A percentile compares a stretch with the other conserved stretches of the same genome.
These are phyloP conservation scores for Meyerozyma smithsonii DNA, from an alignment of 1,139 yeast genomes.

Conservation along the genomic window DNA sequence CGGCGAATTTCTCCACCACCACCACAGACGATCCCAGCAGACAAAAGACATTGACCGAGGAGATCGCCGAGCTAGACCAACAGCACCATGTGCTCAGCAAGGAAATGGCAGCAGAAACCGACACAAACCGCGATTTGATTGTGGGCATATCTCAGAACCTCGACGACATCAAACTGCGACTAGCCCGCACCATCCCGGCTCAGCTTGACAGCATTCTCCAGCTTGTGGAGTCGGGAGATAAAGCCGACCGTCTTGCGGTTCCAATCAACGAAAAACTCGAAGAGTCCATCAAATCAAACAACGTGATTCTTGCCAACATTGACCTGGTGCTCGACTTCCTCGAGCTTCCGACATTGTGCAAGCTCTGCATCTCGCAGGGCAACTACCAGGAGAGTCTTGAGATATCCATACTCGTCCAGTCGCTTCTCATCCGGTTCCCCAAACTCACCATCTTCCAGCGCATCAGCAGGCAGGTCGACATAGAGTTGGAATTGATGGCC, in stretches of 20 bases:
- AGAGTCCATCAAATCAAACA: constrained; percentile 21
- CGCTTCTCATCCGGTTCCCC: constrained; percentile 67
- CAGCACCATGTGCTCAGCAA: constrained; percentile 26
- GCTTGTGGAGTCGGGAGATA: constrained; percentile 1
- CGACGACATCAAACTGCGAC: constrained; percentile 2
- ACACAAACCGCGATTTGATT: constrained; percentile 35
- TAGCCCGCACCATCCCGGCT: constrained; percentile 1
- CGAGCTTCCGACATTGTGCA: constrained; percentile 77
- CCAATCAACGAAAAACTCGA: constrained; percentile 20
- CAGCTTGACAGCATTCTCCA: constrained; percentile 4
- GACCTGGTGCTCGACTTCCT: constrained; percentile 72
- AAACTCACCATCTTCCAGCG: constrained; percentile 50
- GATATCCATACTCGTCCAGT: constrained; percentile 63
- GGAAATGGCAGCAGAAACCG: constrained; percentile 30
- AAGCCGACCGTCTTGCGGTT: constrained; percentile 9
- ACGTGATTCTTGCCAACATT: constrained; percentile 52
- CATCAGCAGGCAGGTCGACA: constrained; percentile 51
- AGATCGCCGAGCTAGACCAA: constrained; percentile 43
- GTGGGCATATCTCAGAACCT: constrained; percentile 21
- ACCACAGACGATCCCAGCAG: constrained; percentile 10
- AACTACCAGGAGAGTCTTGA: constrained; percentile 88
- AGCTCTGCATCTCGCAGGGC: constrained; percentile 81
- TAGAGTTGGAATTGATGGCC: constrained; percentile 60
- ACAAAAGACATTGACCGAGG: constrained; percentile 34
- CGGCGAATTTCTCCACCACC: constrained; percentile 36